Conservation (phyloP, 78 protist genomes). For the Mantamonas sphyraenae region DNA sequence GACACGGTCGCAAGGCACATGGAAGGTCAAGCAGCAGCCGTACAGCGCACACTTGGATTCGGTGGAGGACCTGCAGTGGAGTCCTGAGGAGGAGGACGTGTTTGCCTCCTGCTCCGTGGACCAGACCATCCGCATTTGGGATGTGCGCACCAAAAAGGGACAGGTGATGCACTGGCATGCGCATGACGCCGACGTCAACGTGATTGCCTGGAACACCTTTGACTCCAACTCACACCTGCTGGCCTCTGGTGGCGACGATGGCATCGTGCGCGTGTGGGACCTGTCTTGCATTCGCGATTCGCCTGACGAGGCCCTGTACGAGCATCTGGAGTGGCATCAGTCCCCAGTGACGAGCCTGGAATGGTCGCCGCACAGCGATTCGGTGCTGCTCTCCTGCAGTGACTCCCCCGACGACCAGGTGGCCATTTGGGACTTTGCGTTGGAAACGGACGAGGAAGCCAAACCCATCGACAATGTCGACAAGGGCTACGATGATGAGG, state of each 20-base stretch:
- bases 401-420: conserved; percentile 23
- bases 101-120: conserved; percentile 59
- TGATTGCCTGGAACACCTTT: conserved; percentile 68
- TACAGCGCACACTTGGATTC: conserved; percentile 58
- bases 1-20: conserved; percentile 18
- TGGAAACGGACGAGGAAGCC: conserved; percentile 73
- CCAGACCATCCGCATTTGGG: conserved; percentile 65
- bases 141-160: conserved; percentile 26
- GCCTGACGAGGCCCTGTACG: conserved; percentile 24
- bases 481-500: conserved; percentile 33
- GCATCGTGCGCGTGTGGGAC: conserved; percentile 86
- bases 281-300: conserved; percentile 5
- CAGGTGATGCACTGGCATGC: conserved; percentile 43
- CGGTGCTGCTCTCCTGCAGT: conserved; percentile 61
- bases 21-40: conserved; percentile 46
- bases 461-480: too few relatives aligned
- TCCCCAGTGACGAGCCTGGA: conserved; percentile 80
- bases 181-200: conserved; percentile 77
- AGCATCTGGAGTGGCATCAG: conserved; percentile 57
- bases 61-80: conserved; percentile 87
- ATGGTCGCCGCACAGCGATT: conserved; percentile 81
- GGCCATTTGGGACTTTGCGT: conserved; percentile 86
- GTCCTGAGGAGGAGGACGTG: conserved; percentile 69
- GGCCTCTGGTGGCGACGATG: conserved; percentile 91
- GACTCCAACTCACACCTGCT: conserved; percentile 36